Conservation (phyloP, 306 rosid genomes). For the Gillenia trifoliata region DNA sequence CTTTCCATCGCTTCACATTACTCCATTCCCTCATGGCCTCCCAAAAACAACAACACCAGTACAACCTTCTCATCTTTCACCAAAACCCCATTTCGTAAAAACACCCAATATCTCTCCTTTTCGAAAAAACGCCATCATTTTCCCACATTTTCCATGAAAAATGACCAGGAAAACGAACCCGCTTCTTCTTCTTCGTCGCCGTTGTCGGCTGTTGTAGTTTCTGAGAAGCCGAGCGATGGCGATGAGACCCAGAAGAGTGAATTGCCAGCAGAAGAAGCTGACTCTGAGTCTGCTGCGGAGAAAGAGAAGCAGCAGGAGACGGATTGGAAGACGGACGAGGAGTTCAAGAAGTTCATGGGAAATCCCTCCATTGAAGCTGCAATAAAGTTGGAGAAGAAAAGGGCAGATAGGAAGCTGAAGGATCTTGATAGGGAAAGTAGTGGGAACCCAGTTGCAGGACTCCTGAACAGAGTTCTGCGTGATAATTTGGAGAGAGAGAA, state of each 20-base stretch:
- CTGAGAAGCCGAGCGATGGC: slow-evolving; percentile 22
- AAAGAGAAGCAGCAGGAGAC: slow-evolving; percentile 53
- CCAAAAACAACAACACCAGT: slow-evolving; percentile 2
- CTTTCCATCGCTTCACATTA: slow-evolving; percentile 31
- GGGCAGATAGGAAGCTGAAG: slow-evolving; percentile 78
- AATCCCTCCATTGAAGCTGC: slow-evolving; percentile 89
- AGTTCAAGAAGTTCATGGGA: slow-evolving; percentile 83
- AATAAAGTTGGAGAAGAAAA: slow-evolving; percentile 86
- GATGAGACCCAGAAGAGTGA: slow-evolving; percentile 16
- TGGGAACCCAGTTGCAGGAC: slow-evolving; percentile 42
- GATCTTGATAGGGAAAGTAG: slow-evolving; percentile 57
- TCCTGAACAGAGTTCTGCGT: slow-evolving; percentile 37
- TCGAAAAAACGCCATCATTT: slow-evolving; percentile 6
- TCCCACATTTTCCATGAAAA: slow-evolving; percentile 37
- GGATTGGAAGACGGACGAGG: slow-evolving; percentile 82
- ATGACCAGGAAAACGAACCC: slow-evolving; percentile 28
- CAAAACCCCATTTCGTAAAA: slow-evolving; percentile 8
- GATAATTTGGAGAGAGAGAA: slow-evolving; percentile 51
- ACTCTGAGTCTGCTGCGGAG: slow-evolving; percentile 16
- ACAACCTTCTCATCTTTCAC: slow-evolving; percentile 2
- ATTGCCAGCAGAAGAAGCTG: slow-evolving; percentile 14
- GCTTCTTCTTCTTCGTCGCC: slow-evolving; percentile 25
- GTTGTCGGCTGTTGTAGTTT: slow-evolving; percentile 25
- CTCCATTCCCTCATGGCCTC: slow-evolving; percentile 21
- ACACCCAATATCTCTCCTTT: slow-evolving; percentile 19